Conservation (phyloP, 306 rosid genomes). For the Pyrus betulifolia region DNA sequence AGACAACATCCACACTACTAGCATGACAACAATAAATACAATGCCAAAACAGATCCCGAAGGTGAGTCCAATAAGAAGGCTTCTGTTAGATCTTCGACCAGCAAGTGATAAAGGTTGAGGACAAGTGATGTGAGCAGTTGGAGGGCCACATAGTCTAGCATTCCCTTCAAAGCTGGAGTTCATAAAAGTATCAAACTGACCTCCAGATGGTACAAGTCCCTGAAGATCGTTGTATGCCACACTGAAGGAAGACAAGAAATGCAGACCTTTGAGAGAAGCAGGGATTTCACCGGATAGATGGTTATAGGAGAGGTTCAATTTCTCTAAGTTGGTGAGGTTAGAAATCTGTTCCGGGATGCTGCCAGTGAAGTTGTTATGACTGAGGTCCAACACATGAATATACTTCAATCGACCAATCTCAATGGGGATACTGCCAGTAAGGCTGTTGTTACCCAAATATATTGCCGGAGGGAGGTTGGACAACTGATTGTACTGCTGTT, state of each 20-base stretch:
- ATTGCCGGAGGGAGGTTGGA: constrained; percentile 70
- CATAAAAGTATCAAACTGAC: constrained; percentile 75
- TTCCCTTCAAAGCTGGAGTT: constrained; percentile 66
- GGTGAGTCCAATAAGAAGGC: constrained; percentile 35
- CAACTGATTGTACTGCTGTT: constrained; percentile 75
- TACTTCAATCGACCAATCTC: constrained; percentile 59
- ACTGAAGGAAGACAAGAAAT: constrained; percentile 76
- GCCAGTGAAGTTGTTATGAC: constrained; percentile 63
- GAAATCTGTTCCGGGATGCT: constrained; percentile 60
- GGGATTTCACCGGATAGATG: constrained; percentile 75
- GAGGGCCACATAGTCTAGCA: constrained; percentile 51
- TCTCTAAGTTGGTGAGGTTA: constrained; percentile 67
- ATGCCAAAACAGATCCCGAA: constrained; percentile 38
- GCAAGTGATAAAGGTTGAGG: constrained; percentile 14
- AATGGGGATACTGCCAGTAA: constrained; percentile 55
- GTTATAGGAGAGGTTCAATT: constrained; percentile 63
- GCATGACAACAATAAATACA: constrained; percentile 34
- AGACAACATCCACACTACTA: constrained; percentile 67
- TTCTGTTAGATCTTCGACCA: constrained; percentile 33
- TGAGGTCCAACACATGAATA: constrained; percentile 59
- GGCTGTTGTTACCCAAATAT: constrained; percentile 53
- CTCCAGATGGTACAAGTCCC: constrained; percentile 71
- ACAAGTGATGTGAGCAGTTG: constrained; percentile 48
- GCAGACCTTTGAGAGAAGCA: constrained; percentile 47
- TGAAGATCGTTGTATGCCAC: constrained; percentile 74